These are phyloP conservation scores for Aquilaria yunnanensis DNA, from an alignment of 345 rosid species.

Conservation along the genomic window DNA sequence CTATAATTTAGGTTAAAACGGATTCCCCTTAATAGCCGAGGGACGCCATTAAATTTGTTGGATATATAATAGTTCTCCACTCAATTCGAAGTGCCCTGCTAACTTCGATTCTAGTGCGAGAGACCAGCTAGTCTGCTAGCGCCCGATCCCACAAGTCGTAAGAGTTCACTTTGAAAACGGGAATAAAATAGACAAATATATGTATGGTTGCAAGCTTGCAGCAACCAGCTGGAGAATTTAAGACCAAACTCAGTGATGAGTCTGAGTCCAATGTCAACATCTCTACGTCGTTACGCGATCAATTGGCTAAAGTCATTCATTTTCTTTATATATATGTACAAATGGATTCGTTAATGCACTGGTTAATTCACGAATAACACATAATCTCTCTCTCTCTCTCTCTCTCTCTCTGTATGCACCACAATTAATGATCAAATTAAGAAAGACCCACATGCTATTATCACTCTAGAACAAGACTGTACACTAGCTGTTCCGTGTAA, in stretches of 20 bases:
- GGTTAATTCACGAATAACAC: too few species aligned
- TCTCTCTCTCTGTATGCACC: not conserved
- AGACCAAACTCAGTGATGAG: constrained; percentile 8
- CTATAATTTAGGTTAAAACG: not conserved
- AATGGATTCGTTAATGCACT: not conserved
- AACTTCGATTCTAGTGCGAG: not conserved
- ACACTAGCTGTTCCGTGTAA: not conserved
- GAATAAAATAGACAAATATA: not conserved
- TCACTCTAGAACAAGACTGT: not conserved
- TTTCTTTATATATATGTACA: constrained; percentile 7
- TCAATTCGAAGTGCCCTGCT: not conserved
- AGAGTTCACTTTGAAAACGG: too few species aligned
- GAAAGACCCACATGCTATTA: not conserved
- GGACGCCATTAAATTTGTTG: constrained; percentile 4
- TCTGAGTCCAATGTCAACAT: constrained; percentile 22
- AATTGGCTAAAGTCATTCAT: constrained; percentile 6
- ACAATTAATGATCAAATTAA: not conserved
- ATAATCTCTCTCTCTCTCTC: not conserved
- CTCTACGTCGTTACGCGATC: not conserved
- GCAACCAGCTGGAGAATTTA: constrained; percentile 13
- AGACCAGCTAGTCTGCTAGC: too few species aligned
- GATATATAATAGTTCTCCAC: not conserved
- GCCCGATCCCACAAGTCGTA: too few species aligned
- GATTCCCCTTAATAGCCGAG: constrained; percentile 7
- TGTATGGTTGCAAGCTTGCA: constrained; percentile 42